Base-by-base conservation (phyloP, 1,139 yeast species). In the Starmera stellimalicola region DNA sequence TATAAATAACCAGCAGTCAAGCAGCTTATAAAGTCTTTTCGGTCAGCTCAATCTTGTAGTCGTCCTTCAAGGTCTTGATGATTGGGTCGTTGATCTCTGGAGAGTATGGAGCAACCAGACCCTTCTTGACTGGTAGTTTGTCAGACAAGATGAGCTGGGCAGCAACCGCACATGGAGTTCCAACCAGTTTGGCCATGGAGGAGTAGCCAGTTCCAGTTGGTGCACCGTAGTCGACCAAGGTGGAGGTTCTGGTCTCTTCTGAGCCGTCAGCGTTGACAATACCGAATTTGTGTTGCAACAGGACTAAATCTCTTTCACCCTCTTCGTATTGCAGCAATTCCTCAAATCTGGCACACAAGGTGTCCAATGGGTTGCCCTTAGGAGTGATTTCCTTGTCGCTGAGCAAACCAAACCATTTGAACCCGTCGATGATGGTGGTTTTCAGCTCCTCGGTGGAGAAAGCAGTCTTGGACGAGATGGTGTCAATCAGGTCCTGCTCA, bases 161-260 rank as follows among this genome's bases (percentile, higher is more conserved):
- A 27, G 97, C 98, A 58, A 91, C 94, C 39, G 96, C 96, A 64
- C 95, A 91, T 47, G 98, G 98, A 47, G 87, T 93, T 68, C 98
- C 98, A 39, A 91, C 98, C 48, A 85, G 73, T 60, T 91, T 88
- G 48, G 98, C 98, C 98, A 91, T 91, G 33, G 97, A 88, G 30
- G 95, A 82, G 75, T 88, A 91, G 38, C 97, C 96, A 40, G 82
- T 75, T 40, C 95, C 95, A 44, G 83, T 77, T 52, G 85, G 85
- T 51, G 73, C 77, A 68, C 98, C 98, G 62, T 83, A 85, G 63
- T 87, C 95, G 33, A 87, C 91, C 58, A 91, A 70, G 43, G 98
- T 91, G 19, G 97, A 82, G 39, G 97, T 88, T 71, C 97, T 85
- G 45, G 79, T 72, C 67, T 91, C 97, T 38, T 71, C 73, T 46